Evolutionary conservation across 495 filamentous ascomycete species (phyloP).

Genomic region (Talaromyces wortmannii): DNA sequence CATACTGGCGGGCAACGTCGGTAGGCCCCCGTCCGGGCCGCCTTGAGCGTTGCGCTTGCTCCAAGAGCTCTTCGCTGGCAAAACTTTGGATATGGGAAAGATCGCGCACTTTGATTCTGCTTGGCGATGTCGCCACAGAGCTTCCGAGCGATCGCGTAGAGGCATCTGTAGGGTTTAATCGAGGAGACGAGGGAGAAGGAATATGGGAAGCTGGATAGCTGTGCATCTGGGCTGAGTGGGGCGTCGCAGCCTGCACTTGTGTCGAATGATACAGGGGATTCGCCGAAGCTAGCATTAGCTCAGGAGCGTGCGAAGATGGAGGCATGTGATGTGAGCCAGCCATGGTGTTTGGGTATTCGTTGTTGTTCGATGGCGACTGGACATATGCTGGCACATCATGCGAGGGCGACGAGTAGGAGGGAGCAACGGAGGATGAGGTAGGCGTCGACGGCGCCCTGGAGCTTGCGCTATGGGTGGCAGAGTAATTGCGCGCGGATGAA

Average conservation of each 20-base stretch:
- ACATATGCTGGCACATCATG: constrained; percentile 37
- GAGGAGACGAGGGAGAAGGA: constrained; percentile 45
- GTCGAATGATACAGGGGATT: neutral
- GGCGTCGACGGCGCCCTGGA: constrained; percentile 28
- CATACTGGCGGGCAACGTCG: constrained; percentile 54
- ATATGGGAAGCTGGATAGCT: constrained; percentile 4
- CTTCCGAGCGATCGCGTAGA: constrained; percentile 44
- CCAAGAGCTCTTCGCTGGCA: constrained; percentile 64
- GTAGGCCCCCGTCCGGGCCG: constrained; percentile 39
- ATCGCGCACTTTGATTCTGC: constrained; percentile 74
- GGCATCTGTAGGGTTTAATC: constrained; percentile 42
- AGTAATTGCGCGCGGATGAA: constrained; percentile 8
- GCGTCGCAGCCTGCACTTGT: constrained; percentile 14
- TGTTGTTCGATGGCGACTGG: constrained; percentile 16
- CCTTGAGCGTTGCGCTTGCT: constrained; percentile 36
- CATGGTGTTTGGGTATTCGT: constrained; percentile 1
- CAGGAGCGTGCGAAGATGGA: neutral
- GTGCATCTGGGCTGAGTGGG: constrained; percentile 38
- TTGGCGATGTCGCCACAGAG: constrained; percentile 57
- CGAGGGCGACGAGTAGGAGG: constrained; percentile 22
- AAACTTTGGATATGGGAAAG: constrained; percentile 87
- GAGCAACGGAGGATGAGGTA: constrained; percentile 31
- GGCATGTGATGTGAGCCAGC: neutral
- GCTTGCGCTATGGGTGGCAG: constrained; percentile 16
- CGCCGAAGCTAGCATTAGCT: neutral